Percentiles rank a stretch among this genome's conserved stretches.
Conservation (phyloP, 2,329 filamentous ascomycete species). For the Ophiostoma sp. region DNA sequence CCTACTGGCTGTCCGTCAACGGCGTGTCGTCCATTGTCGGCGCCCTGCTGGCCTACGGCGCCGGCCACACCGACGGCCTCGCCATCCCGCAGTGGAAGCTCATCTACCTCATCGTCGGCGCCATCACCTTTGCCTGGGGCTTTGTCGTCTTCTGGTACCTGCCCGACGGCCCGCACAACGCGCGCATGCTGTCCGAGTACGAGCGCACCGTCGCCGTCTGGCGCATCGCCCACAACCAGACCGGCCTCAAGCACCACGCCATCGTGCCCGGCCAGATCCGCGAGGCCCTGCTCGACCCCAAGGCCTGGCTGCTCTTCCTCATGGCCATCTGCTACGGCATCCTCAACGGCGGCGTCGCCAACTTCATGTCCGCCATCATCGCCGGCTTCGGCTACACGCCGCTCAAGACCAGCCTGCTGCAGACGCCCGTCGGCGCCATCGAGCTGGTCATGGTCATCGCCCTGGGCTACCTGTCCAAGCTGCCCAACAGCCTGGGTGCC, state of each 20-base stretch:
- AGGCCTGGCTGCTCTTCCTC: constrained; percentile 28
- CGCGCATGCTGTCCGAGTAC: constrained; percentile 31
- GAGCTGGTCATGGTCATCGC: constrained; percentile 29
- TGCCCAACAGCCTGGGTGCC: constrained; percentile 37
- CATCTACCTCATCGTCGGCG: constrained; percentile 28
- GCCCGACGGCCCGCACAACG: constrained; percentile 36
- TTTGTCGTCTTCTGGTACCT: constrained; percentile 30
- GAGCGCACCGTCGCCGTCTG: constrained; percentile 39
- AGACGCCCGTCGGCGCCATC: constrained; percentile 40
- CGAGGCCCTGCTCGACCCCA: constrained; percentile 31
- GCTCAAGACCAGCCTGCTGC: constrained; percentile 39
- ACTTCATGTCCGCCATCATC: constrained; percentile 42
- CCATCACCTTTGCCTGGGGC: constrained; percentile 27
- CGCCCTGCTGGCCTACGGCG: constrained; percentile 32
- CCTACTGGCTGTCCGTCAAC: constrained; percentile 34
- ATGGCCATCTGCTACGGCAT: constrained; percentile 34
- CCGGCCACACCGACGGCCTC: constrained; percentile 28
- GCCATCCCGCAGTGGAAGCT: constrained; percentile 32
- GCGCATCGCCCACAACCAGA: constrained; percentile 39
- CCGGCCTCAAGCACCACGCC: constrained; percentile 39
- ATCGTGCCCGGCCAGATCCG: constrained; percentile 34
- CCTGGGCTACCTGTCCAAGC: constrained; percentile 42
- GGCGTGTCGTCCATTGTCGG: constrained; percentile 33
- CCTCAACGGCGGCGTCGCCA: constrained; percentile 41
- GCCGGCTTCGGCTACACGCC: constrained; percentile 35